Evolutionary conservation across 1,139 yeast genomes (phyloP).

Genomic region (Protomyces arabidopsidicola): DNA sequence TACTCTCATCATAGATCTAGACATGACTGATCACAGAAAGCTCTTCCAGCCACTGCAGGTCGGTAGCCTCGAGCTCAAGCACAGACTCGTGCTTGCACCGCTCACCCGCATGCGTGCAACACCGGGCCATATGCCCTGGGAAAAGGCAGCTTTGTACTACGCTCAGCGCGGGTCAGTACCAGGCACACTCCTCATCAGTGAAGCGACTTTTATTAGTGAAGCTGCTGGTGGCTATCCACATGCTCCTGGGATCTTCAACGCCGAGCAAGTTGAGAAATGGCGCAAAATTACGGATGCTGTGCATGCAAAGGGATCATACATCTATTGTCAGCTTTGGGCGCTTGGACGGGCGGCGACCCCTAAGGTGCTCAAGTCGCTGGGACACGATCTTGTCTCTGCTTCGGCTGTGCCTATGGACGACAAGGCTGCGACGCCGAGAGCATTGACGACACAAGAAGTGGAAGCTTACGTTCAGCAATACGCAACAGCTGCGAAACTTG

Average conservation of each 20-base stretch:
- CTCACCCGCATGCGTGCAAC: constrained; percentile 49
- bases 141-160: constrained; percentile 51
- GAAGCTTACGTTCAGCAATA: constrained; percentile 42
- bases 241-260: constrained; percentile 54
- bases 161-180: constrained; percentile 50
- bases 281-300: constrained; percentile 48
- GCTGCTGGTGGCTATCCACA: constrained; percentile 44
- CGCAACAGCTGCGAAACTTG: constrained; percentile 46
- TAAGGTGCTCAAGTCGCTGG: constrained; percentile 35
- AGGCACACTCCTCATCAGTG: constrained; percentile 49
- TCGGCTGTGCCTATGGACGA: constrained; percentile 38
- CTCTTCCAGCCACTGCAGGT: constrained; percentile 38
- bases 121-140: constrained; percentile 34
- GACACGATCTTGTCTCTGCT: constrained; percentile 36
- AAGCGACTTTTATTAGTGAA: constrained; percentile 44
- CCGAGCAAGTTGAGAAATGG: constrained; percentile 51
- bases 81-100: constrained; percentile 53
- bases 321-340: constrained; percentile 57
- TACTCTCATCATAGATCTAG: too few relatives aligned
- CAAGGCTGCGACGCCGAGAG: constrained; percentile 39
- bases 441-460: constrained; percentile 47
- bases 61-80: constrained; percentile 36
- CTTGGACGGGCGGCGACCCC: constrained; percentile 48
- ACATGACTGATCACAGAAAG: not conserved
- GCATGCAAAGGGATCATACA: constrained; percentile 52